Evolutionary conservation across 805 yeast genomes (phyloP).

Genomic region (Millerozyma acaciae): DNA sequence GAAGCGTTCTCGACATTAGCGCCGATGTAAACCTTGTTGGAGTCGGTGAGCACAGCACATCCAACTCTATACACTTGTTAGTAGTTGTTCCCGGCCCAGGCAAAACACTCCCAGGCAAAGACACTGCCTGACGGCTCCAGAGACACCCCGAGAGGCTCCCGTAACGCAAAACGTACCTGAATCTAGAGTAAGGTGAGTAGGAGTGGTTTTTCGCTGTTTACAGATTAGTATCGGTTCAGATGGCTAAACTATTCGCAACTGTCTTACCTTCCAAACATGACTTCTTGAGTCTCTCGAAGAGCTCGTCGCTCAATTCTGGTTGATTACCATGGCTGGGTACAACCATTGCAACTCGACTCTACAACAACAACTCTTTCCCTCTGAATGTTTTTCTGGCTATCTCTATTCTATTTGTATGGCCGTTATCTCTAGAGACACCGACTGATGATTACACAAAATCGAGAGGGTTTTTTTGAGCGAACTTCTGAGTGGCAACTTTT

Average conservation of each 20-base stretch:
- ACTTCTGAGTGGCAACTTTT: too few relatives aligned
- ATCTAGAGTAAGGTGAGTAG: constrained; percentile 71
- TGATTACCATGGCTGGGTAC: constrained; percentile 8
- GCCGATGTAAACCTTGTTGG: constrained; percentile 55
- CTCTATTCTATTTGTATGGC: too few relatives aligned
- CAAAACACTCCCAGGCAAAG: not conserved
- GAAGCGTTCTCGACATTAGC: constrained; percentile 94
- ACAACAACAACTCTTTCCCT: too few relatives aligned
- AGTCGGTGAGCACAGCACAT: constrained; percentile 56
- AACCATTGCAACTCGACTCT: too few relatives aligned
- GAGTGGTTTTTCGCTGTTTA: constrained; percentile 44
- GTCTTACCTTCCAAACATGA: constrained; percentile 21
- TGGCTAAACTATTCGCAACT: constrained; percentile 8
- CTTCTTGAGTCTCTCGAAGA: constrained; percentile 15
- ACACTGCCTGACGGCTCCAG: not conserved
- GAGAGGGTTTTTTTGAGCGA: too few relatives aligned
- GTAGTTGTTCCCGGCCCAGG: not conserved
- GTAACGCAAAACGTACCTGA: constrained; percentile 33
- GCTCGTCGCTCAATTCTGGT: constrained; percentile 16
- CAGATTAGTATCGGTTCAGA: not conserved
- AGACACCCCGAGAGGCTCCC: not conserved
- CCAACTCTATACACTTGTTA: constrained; percentile 57
- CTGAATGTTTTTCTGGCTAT: too few relatives aligned
- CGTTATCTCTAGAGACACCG: too few relatives aligned
- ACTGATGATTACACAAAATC: too few relatives aligned